Evolutionary conservation across 768 basidiomycete species (phyloP), one percentile per base, ranked within the genome.

Genomic region (Serendipita vermifera): DNA sequence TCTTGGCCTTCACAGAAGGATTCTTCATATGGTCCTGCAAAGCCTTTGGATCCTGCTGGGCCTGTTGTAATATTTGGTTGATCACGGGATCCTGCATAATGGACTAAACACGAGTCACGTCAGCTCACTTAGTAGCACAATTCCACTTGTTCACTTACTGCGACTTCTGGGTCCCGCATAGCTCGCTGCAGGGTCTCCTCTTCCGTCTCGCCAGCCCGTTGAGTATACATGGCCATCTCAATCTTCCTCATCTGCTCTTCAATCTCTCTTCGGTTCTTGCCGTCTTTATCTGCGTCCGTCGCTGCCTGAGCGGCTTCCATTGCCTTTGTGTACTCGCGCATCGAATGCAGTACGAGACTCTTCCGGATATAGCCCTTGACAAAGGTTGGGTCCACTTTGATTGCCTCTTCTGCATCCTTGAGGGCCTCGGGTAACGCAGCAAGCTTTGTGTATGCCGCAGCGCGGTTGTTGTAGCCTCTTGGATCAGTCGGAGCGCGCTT

Each of bases 341-440:
- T 97, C 33, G 81, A 78, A 65, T 79, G 80, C 33, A 94, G 71
- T 40, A 97, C 81, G 63, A 80, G 80, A 22, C 85, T 78, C 71
- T 98, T 98, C 62, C 96, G 88, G 61, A 99, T 85, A 71, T 97
- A 85, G 6, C 88, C 96, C 71, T 93, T 98, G 71, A 94, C 88
- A 65, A 97, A 96, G 51, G 73, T 74, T 33, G 89, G 81, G 69
- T 98, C 94, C 48, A 86, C 79, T 70, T 82, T 84, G 75, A 98
- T 91, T 24, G 96, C 91, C 68, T 87, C 82, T 56, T 99, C 81
- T 35, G 82, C 89, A 64, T 99, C 96, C 70, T 98, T 98, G 65
- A 98, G 76, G 1, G 93, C 96, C 68, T 99, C 96, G 9, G 92
- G 87, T 29, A 98, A 71, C 1, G 96, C 96, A 38, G 78, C 78